A percentile compares a stretch with the other conserved stretches of the same genome.
phyloP scores from a whole-genome alignment of 768 basidiomycete species.

The Termitomyces sp. region DNA sequence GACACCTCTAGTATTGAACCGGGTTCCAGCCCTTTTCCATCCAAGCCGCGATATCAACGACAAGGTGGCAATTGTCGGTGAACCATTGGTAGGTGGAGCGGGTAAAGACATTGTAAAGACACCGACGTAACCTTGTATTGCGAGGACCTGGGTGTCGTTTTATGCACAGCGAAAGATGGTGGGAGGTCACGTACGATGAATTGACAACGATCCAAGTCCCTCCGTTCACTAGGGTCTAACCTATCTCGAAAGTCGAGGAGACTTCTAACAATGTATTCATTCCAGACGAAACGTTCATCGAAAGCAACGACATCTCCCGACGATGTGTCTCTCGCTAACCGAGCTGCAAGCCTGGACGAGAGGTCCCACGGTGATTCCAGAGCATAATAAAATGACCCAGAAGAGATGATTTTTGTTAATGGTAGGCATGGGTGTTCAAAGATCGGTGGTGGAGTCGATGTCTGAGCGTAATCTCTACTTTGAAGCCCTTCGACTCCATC shows the following conservation, averaged over 20 bases:
- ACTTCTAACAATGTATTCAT: slow-evolving; percentile 84
- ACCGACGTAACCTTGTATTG: slow-evolving; percentile 93
- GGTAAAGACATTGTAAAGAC: slow-evolving; percentile 76
- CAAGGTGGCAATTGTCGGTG: slow-evolving; percentile 69
- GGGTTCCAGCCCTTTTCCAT: slow-evolving; percentile 94
- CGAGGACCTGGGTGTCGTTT: slow-evolving; percentile 55
- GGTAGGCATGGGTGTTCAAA: slow-evolving; percentile 91
- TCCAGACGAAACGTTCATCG: slow-evolving; percentile 93
- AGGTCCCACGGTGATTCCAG: slow-evolving; percentile 84
- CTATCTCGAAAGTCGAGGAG: slow-evolving; percentile 85
- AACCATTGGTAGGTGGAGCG: slow-evolving; percentile 70
- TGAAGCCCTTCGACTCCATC: slow-evolving; percentile 50
- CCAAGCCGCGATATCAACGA: slow-evolving; percentile 84
- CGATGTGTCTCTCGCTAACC: slow-evolving; percentile 51
- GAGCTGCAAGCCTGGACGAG: slow-evolving; percentile 73
- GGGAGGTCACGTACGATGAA: slow-evolving; percentile 62
- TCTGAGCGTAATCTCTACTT: slow-evolving; percentile 47
- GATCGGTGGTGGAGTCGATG: slow-evolving; percentile 41
- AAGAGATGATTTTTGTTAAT: slow-evolving; percentile 86
- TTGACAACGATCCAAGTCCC: slow-evolving; percentile 77
- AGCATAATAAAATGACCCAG: slow-evolving; percentile 93
- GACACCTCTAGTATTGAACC: slow-evolving; percentile 95
- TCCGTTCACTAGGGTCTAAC: slow-evolving; percentile 63
- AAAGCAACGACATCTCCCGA: slow-evolving; percentile 54
- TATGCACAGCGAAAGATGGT: slow-evolving; percentile 6